Conservation (phyloP, 2,329 filamentous ascomycete species). For the Pseudogymnoascus pannorum region DNA sequence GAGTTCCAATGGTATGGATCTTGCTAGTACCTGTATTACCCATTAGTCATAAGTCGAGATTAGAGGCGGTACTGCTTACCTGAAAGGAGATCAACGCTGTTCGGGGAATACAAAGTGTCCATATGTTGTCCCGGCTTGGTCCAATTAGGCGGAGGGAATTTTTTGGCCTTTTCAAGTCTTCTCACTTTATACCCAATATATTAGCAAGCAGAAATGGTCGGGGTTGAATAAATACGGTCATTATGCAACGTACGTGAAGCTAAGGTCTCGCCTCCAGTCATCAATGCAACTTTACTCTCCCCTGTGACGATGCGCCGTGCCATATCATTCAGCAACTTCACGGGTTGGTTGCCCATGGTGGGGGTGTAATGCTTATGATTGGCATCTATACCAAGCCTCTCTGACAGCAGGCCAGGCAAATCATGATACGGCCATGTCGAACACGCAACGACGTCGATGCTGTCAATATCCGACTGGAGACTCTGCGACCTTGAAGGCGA, state of each 20-base stretch:
- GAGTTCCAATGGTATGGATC: constrained; percentile 50
- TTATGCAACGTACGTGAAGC: constrained; percentile 41
- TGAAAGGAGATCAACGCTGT: constrained; percentile 33
- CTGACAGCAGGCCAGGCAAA: constrained; percentile 45
- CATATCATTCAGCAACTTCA: constrained; percentile 53
- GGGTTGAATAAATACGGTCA: not conserved
- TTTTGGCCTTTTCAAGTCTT: constrained; percentile 43
- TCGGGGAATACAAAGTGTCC: constrained; percentile 44
- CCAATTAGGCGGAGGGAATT: constrained; percentile 48
- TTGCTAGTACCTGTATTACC: constrained; percentile 42
- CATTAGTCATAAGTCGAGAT: not conserved
- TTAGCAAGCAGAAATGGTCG: not conserved
- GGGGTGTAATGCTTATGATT: constrained; percentile 44
- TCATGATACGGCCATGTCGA: constrained; percentile 62
- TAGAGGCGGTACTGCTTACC: constrained; percentile 27
- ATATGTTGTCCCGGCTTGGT: constrained; percentile 40
- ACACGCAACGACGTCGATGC: constrained; percentile 50
- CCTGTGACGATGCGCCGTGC: constrained; percentile 48
- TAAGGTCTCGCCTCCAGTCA: constrained; percentile 58
- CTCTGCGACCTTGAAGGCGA: constrained; percentile 22
- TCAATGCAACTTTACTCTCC: constrained; percentile 47
- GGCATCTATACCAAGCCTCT: constrained; percentile 40
- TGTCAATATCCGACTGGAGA: constrained; percentile 45
- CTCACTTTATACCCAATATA: constrained; percentile 36
- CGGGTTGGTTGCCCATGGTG: constrained; percentile 58